Conservation (phyloP, 768 basidiomycete species). For the Rhodotorula diobovata region DNA sequence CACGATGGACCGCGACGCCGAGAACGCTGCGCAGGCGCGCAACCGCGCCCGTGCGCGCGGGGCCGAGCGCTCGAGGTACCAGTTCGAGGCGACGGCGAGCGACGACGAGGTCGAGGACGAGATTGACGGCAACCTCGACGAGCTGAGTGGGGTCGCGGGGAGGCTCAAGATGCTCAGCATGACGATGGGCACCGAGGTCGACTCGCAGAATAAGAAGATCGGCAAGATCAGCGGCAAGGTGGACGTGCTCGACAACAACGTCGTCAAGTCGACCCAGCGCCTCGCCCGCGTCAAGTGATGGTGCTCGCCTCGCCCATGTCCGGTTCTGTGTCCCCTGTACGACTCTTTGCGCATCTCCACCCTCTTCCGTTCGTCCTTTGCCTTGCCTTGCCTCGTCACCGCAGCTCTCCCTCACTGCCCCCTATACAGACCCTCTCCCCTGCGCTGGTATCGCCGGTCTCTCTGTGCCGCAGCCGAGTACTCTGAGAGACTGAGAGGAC, state of each 20-base stretch:
- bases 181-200: constrained; percentile 62
- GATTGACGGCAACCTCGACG: constrained; percentile 82
- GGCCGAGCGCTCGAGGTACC: constrained; percentile 69
- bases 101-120: constrained; percentile 96
- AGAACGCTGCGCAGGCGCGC: constrained; percentile 39
- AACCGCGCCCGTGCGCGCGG: constrained; percentile 50
- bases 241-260: constrained; percentile 64
- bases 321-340: not conserved
- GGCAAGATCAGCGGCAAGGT: constrained; percentile 74
- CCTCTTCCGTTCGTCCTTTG: not conserved
- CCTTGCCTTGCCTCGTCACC: too few relatives aligned
- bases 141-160: constrained; percentile 68
- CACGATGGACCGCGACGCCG: constrained; percentile 52
- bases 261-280: constrained; percentile 76
- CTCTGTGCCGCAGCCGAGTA: not conserved
- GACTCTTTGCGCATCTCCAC: not conserved
- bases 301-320: not conserved
- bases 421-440: too few relatives aligned
- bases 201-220: constrained; percentile 76
- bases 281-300: constrained; percentile 53
- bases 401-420: too few relatives aligned
- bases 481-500: too few relatives aligned
- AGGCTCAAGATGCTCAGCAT: constrained; percentile 43
- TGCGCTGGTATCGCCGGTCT: too few relatives aligned
- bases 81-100: constrained; percentile 82